Evolutionary conservation across 1,139 yeast species (phyloP).

Genomic region (Yamadazyma taylorii): DNA sequence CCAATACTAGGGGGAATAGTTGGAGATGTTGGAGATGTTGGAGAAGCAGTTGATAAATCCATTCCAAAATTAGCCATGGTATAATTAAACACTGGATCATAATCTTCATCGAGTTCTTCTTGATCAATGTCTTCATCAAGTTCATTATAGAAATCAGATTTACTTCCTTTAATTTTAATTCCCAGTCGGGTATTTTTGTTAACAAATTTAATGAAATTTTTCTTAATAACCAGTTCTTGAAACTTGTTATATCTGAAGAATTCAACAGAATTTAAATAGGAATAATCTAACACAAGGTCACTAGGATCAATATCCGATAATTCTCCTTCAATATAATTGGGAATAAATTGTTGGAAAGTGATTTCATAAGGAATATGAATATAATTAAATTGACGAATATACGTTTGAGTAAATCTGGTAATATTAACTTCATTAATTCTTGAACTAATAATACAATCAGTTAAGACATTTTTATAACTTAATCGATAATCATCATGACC

Average conservation of each 20-base stretch:
- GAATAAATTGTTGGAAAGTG: slow-evolving; percentile 8
- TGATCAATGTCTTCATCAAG: background rate
- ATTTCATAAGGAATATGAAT: slow-evolving; percentile 21
- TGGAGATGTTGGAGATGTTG: too few species aligned
- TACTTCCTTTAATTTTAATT: too few species aligned
- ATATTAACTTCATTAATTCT: slow-evolving; percentile 26
- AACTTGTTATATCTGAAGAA: background rate
- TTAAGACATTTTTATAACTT: slow-evolving; percentile 6
- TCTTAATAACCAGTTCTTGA: background rate
- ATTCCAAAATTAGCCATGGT: slow-evolving; percentile 3
- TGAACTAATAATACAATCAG: background rate
- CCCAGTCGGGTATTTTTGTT: too few species aligned
- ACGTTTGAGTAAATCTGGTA: slow-evolving; percentile 17
- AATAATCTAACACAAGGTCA: too few species aligned
- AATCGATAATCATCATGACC: slow-evolving; percentile 8
- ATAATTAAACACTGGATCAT: slow-evolving; percentile 6
- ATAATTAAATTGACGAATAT: slow-evolving; percentile 19
- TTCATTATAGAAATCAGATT: too few species aligned
- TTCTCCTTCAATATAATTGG: slow-evolving; percentile 10
- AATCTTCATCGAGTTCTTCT: background rate
- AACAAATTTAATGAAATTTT: background rate
- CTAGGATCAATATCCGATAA: too few species aligned
- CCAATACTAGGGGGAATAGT: too few species aligned
- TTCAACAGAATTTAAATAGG: background rate
- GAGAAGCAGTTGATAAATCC: background rate